phyloP scores from a whole-genome alignment of 352 stramenopile species.

The Phytophthora melonis region DNA sequence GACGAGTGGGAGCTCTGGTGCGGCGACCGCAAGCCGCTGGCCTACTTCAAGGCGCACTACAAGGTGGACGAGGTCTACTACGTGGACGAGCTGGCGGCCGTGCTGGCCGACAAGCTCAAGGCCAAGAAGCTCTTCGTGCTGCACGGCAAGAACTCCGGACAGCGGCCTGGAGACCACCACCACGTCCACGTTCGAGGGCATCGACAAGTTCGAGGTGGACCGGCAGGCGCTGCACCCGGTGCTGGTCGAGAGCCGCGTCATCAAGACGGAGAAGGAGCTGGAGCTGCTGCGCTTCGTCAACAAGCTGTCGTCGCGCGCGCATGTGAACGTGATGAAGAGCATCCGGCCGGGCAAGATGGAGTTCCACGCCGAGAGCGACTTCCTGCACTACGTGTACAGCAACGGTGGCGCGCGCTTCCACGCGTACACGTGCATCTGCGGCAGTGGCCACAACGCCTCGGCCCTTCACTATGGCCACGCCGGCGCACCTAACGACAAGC shows the following conservation, averaged over 20 bases:
- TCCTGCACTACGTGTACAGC: conserved; percentile 96
- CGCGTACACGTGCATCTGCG: conserved; percentile 98
- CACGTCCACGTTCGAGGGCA: conserved; percentile 83
- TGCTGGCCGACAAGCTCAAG: conserved; percentile 71
- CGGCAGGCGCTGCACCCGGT: conserved; percentile 75
- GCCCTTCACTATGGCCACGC: conserved; percentile 97
- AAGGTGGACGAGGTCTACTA: conserved; percentile 93
- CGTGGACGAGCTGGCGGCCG: conserved; percentile 76
- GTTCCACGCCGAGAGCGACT: conserved; percentile 71
- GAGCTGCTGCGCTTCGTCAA: conserved; percentile 94
- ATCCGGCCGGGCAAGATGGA: conserved; percentile 61
- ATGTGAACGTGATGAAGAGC: conserved; percentile 48
- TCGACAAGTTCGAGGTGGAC: conserved; percentile 76
- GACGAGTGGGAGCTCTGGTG: conserved; percentile 96
- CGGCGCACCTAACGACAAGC: conserved; percentile 92
- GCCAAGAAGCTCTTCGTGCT: conserved; percentile 81
- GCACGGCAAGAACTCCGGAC: conserved; percentile 83
- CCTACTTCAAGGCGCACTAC: conserved; percentile 93
- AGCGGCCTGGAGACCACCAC: conserved; percentile 75
- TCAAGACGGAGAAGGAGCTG: conserved; percentile 94
- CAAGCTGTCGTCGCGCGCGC: conserved; percentile 68
- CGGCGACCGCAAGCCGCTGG: conserved; percentile 89
- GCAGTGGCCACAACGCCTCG: conserved; percentile 95
- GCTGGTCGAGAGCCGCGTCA: conserved; percentile 89
- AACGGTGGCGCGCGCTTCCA: conserved; percentile 94